Evolutionary conservation across 1,284 basidiomycete genomes (phyloP), one percentile per base, ranked within the genome.

Genomic region (Apiotrichum domesticum): DNA sequence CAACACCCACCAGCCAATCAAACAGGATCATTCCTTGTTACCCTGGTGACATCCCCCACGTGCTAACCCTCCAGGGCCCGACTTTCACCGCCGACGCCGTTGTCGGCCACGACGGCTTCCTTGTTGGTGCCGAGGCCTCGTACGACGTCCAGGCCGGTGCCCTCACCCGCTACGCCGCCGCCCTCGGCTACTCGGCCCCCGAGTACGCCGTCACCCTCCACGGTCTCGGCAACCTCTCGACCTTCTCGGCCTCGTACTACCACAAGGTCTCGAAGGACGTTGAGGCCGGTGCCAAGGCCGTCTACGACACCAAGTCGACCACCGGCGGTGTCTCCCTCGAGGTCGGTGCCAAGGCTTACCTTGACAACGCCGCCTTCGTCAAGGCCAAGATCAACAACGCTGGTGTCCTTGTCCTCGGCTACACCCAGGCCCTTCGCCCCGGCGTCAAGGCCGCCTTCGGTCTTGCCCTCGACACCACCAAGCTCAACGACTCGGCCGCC

Each of bases 361-460:
- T 80, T 57, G 92, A 96, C 81, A 79, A 83, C 55, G 86, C 91
- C 68, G 87, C 92, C 29, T 96, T 91, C 73, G 83, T 96, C 81
- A 96, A 99, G 85, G 90, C 92, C 71, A 98, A 98, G 85, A 95
- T 98, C 81, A 97, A 96, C 86, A 95, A 95, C 81, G 78, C 85
- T 64, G 93, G 93, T 82, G 83, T 94, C 72, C 83, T 96, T 65
- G 87, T 84, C 68, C 84, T 94, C 66, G 89, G 87, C 66, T 93
- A 95, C 83, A 94, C 90, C 51, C 93, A 96, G 80, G 80, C 84
- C 46, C 88, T 97, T 71, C 78, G 93, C 69, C 93, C 94, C 52
- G 95, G 95, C 73, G 92, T 98, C 74, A 93, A 91, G 79, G 90
- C 90, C 57, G 85, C 88, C 61, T 93, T 97, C 78, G 92, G 93